Evolutionary conservation across 2,329 filamentous ascomycete species (phyloP).

Genomic region (Penicillium hordei): DNA sequence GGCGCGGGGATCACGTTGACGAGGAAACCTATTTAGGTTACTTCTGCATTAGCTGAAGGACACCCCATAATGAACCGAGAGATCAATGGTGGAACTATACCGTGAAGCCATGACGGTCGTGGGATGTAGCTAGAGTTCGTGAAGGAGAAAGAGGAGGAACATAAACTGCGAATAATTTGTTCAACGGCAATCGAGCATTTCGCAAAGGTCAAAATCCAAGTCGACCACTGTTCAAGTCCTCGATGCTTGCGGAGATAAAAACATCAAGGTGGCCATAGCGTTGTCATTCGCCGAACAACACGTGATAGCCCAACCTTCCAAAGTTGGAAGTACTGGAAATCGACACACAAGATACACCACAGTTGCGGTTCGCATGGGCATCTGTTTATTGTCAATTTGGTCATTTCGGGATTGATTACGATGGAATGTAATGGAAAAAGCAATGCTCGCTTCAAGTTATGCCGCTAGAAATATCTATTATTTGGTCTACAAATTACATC

Average conservation of each 20-base stretch:
- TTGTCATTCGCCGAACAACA: constrained; percentile 12
- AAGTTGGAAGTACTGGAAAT: not conserved
- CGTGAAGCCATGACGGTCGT: constrained; percentile 37
- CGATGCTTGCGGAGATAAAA: constrained; percentile 24
- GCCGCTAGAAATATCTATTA: too few species aligned
- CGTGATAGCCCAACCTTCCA: constrained; percentile 16
- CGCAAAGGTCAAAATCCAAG: constrained; percentile 1
- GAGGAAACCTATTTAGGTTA: constrained; percentile 57
- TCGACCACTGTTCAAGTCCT: constrained; percentile 4
- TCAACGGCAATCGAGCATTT: constrained; percentile 13
- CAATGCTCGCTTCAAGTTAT: not conserved
- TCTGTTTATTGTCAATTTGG: not conserved
- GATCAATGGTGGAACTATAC: constrained; percentile 22
- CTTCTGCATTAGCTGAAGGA: constrained; percentile 1
- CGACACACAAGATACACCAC: not conserved
- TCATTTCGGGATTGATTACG: not conserved
- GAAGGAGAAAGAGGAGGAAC: not conserved
- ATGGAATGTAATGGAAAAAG: not conserved
- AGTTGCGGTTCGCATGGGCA: not conserved
- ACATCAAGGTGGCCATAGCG: constrained; percentile 28
- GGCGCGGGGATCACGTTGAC: constrained; percentile 65
- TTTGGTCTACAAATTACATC: not conserved
- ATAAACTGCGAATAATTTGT: not conserved
- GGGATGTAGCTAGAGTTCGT: constrained; percentile 3
- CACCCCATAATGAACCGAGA: constrained; percentile 1